These are phyloP conservation scores for Thuidium tamariscinum DNA, from an alignment of 225 moss, liverwort and hornwort species.

Conservation along the genomic window DNA sequence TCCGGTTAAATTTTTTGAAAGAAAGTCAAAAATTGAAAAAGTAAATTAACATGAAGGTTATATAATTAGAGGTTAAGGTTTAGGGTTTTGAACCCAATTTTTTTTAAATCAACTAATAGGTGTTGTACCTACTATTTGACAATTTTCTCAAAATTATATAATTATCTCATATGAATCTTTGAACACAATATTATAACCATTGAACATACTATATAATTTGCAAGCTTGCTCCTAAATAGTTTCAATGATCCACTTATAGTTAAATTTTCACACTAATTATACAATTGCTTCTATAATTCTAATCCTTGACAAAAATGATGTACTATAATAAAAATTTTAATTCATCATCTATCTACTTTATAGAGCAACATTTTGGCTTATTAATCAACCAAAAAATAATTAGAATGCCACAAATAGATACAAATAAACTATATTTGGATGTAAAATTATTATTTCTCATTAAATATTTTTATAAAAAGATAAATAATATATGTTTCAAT, in stretches of 20 bases:
- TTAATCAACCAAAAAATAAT: neutral
- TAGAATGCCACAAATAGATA: rapidly evolving
- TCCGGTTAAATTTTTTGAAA: too few species aligned
- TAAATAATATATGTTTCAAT: neutral
- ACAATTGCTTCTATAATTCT: neutral
- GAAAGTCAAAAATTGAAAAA: too few species aligned
- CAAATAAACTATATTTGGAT: neutral
- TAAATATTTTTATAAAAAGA: neutral
- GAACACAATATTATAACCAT: neutral
- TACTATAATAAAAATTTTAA: neutral
- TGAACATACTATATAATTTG: neutral
- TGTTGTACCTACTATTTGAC: neutral
- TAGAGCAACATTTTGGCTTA: neutral
- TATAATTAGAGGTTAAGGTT: too few species aligned
- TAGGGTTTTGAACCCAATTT: rapidly evolving
- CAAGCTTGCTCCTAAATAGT: neutral
- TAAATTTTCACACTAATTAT: neutral
- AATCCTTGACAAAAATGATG: rapidly evolving
- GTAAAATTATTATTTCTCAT: neutral
- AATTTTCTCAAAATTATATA: neutral
- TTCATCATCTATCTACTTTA: too few species aligned
- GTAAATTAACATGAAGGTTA: too few species aligned
- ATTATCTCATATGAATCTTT: neutral
- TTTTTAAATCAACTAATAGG: rapidly evolving
- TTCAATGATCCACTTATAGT: neutral